A percentile compares a stretch with the other conserved stretches of the same genome.
phyloP scores from a whole-genome alignment of 495 filamentous ascomycete species.

The Xylaria flabelliformis region DNA sequence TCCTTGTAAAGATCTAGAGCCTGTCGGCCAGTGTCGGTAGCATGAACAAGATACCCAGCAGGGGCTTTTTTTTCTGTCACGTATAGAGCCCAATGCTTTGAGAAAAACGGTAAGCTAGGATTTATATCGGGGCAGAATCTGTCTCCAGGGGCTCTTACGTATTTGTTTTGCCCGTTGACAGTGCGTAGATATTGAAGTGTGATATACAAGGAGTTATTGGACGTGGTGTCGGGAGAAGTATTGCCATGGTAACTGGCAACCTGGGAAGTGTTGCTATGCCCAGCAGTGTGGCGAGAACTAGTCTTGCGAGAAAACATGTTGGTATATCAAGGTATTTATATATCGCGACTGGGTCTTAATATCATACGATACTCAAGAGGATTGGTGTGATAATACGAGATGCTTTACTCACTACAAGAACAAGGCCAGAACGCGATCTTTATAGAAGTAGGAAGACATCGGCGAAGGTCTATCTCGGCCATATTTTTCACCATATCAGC shows the following conservation, averaged over 20 bases:
- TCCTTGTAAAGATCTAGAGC: slow-evolving; percentile 11
- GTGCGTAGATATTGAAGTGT: slow-evolving; percentile 9
- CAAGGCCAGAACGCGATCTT: not conserved
- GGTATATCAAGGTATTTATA: not conserved
- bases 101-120: not conserved
- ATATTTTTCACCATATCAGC: not conserved
- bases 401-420: not conserved
- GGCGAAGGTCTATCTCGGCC: not conserved
- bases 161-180: not conserved
- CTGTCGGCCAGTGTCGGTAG: not conserved
- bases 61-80: not conserved
- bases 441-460: not conserved
- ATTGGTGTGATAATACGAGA: too few relatives aligned
- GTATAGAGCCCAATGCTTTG: slow-evolving; percentile 5
- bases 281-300: not conserved
- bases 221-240: not conserved
- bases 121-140: not conserved
- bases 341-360: not conserved
- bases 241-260: not conserved
- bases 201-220: not conserved
- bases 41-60: slow-evolving; percentile 7
- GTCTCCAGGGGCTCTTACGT: not conserved
- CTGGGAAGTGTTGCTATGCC: not conserved
- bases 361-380: too few relatives aligned
- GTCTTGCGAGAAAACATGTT: not conserved